phyloP scores from a whole-genome alignment of 2,329 filamentous ascomycete genomes.

The Zymoseptoria tritici region DNA sequence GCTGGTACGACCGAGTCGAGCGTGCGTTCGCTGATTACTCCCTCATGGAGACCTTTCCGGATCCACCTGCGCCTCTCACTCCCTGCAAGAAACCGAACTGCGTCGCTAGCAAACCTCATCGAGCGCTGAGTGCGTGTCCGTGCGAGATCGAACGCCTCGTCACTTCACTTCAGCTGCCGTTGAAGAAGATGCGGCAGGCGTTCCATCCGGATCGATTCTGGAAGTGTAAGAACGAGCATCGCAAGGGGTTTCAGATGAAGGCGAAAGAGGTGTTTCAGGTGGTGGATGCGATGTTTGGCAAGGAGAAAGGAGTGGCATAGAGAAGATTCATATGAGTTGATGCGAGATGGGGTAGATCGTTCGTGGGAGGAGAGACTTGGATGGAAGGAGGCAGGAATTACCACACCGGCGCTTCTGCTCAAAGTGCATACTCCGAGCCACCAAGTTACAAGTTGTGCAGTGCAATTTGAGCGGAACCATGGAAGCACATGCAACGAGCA shows the following conservation, averaged over 20 bases:
- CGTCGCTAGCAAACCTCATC: background rate
- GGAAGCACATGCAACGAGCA: too few relatives aligned
- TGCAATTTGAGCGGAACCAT: too few relatives aligned
- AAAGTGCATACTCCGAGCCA: too few relatives aligned
- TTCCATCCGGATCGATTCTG: constrained; percentile 14
- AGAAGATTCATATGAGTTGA: too few relatives aligned
- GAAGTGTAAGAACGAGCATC: constrained; percentile 2
- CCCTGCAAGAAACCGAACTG: constrained; percentile 1
- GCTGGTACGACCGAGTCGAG: constrained; percentile 5
- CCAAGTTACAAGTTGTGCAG: too few relatives aligned
- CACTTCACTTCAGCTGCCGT: background rate
- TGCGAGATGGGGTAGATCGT: background rate
- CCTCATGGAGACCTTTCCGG: constrained; percentile 2
- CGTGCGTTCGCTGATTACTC: constrained; percentile 5
- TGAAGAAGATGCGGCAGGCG: constrained; percentile 4
- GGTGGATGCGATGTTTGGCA: constrained; percentile 2
- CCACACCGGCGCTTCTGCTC: too few relatives aligned
- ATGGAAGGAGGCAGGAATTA: background rate
- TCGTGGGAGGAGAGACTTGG: background rate
- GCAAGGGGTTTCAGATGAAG: constrained; percentile 6
- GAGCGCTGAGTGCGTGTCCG: constrained; percentile 2
- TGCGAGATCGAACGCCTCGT: constrained; percentile 3
- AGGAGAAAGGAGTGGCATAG: background rate
- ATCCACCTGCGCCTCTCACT: constrained; percentile 1
- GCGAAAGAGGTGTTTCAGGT: constrained; percentile 8